Evolutionary conservation across 768 basidiomycete genomes (phyloP).

Genomic region (Mycena filopes): DNA sequence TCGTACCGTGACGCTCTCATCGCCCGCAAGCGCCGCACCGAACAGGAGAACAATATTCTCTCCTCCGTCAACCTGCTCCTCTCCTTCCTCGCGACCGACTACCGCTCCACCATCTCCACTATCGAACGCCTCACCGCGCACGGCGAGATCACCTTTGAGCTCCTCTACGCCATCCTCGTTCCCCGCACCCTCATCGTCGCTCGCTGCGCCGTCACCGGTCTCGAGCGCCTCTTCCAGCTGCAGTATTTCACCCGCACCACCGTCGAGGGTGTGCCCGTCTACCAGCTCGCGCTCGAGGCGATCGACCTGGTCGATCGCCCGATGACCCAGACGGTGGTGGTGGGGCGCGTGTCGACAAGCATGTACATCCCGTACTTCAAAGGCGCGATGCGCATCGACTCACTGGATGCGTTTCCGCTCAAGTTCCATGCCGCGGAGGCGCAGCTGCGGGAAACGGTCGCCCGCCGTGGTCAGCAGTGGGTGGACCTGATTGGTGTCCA

Average conservation of each 20-base stretch:
- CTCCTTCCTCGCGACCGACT: slow-evolving; percentile 60
- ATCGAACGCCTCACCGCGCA: slow-evolving; percentile 61
- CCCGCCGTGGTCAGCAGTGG: slow-evolving; percentile 69
- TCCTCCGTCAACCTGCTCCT: slow-evolving; percentile 62
- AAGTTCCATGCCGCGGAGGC: slow-evolving; percentile 59
- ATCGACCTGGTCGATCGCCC: slow-evolving; percentile 60
- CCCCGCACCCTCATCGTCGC: slow-evolving; percentile 63
- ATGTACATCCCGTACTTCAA: slow-evolving; percentile 56
- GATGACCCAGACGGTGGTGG: slow-evolving; percentile 44
- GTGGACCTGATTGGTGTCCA: slow-evolving; percentile 61
- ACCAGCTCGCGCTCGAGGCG: slow-evolving; percentile 60
- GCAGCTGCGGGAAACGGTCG: slow-evolving; percentile 51
- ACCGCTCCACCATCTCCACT: slow-evolving; percentile 56
- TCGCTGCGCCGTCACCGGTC: slow-evolving; percentile 63
- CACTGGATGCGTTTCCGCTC: slow-evolving; percentile 64
- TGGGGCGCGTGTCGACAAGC: slow-evolving; percentile 53
- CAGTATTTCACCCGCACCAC: slow-evolving; percentile 49
- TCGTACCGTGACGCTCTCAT: slow-evolving; percentile 54
- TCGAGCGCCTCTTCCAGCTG: slow-evolving; percentile 61
- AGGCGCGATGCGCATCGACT: slow-evolving; percentile 62
- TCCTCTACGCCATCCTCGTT: slow-evolving; percentile 65
- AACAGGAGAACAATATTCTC: slow-evolving; percentile 55
- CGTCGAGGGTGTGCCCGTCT: slow-evolving; percentile 49
- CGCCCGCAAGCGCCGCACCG: slow-evolving; percentile 48
- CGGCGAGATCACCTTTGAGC: slow-evolving; percentile 66